Evolutionary conservation across 768 basidiomycete species (phyloP).

Genomic region (Baorangia bicolor): DNA sequence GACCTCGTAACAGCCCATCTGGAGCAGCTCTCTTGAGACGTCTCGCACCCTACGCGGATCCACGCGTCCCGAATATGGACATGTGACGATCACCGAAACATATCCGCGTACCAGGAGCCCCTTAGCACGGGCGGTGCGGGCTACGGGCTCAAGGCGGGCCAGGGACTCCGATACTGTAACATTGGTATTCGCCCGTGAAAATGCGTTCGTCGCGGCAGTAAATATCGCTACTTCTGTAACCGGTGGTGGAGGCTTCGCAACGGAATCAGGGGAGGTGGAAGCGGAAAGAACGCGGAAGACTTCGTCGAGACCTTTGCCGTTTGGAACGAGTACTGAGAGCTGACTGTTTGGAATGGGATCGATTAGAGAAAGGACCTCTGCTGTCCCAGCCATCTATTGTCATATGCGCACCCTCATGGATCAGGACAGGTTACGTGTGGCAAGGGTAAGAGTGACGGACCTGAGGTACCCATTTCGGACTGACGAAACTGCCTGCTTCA

Average conservation of each 20-base stretch:
- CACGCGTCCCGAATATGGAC: conserved; percentile 83
- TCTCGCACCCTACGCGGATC: conserved; percentile 63
- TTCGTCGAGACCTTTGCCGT: conserved; percentile 70
- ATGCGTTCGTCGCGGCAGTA: conserved; percentile 84
- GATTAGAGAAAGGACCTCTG: conserved; percentile 64
- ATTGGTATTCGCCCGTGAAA: conserved; percentile 84
- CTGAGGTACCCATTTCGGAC: conserved; percentile 93
- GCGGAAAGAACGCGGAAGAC: conserved; percentile 55
- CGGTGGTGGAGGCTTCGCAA: conserved; percentile 42
- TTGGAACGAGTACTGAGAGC: conserved; percentile 82
- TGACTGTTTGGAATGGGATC: conserved; percentile 53
- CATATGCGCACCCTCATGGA: background rate
- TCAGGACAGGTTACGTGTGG: background rate
- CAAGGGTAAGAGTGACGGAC: conserved; percentile 30
- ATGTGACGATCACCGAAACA: conserved; percentile 78
- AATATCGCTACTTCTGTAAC: conserved; percentile 89
- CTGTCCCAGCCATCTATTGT: conserved; percentile 81
- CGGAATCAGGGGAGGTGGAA: conserved; percentile 25
- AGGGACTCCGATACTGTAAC: conserved; percentile 71
- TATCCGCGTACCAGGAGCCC: conserved; percentile 81
- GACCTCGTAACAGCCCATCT: conserved; percentile 95
- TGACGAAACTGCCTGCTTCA: conserved; percentile 89
- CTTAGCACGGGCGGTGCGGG: conserved; percentile 53
- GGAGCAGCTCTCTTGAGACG: conserved; percentile 65
- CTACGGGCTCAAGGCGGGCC: conserved; percentile 58